Evolutionary conservation across 2,329 filamentous ascomycete species (phyloP).

Genomic region (Aschersonia sp.): DNA sequence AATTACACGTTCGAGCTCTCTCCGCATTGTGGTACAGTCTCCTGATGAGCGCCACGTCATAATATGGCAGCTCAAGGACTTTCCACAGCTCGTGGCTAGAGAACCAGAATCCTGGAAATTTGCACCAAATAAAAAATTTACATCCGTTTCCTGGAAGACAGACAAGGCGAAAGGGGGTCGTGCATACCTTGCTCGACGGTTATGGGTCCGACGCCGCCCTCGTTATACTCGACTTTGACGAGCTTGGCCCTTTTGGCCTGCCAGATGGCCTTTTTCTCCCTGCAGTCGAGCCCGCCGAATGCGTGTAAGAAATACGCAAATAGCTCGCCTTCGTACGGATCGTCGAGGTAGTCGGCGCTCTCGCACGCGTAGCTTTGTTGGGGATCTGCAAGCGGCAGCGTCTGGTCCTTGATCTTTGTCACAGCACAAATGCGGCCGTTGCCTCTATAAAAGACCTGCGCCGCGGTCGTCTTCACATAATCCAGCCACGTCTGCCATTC

Average conservation of each 20-base stretch:
- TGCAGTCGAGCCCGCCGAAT: conserved; percentile 16
- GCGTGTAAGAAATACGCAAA: conserved; percentile 25
- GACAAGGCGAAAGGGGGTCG: no score
- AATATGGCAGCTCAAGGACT: conserved; percentile 25
- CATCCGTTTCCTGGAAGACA: no score
- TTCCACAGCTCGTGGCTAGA: conserved; percentile 27
- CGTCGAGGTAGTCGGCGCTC: conserved; percentile 17
- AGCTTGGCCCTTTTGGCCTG: conserved; percentile 21
- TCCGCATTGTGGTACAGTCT: conserved; percentile 24
- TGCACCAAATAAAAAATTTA: no score
- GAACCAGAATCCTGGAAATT: conserved; percentile 20
- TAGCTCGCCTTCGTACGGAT: conserved; percentile 28
- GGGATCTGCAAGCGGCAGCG: conserved; percentile 12
- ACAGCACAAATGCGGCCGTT: conserved; percentile 25
- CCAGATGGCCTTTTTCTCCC: conserved; percentile 21
- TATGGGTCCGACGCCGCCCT: conserved; percentile 21
- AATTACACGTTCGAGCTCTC: conserved; percentile 25
- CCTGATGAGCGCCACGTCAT: conserved; percentile 23
- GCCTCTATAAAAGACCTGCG: conserved; percentile 21
- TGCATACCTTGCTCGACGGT: conserved; percentile 22
- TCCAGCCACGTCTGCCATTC: conserved; percentile 25
- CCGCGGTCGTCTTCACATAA: conserved; percentile 20
- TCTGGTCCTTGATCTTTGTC: conserved; percentile 19
- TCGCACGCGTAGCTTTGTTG: conserved; percentile 21
- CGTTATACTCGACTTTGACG: conserved; percentile 19